Conservation (phyloP, 768 basidiomycete species). For the Gymnopilus dilepis region DNA sequence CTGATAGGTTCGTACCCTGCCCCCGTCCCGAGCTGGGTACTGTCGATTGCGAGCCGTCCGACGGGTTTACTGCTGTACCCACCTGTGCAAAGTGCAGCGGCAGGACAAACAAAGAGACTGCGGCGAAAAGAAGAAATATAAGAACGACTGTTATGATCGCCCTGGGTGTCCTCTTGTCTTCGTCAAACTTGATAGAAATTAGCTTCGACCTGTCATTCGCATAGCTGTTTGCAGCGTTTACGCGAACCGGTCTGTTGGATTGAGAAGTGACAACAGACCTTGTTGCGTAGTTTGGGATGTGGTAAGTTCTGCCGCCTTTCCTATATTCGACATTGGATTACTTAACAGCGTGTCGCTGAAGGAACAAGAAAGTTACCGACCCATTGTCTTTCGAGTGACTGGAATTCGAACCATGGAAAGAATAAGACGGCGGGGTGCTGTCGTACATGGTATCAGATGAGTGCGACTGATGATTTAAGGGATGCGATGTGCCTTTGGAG, state of each 20-base stretch:
- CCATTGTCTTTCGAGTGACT: constrained; percentile 45
- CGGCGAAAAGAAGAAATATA: constrained; percentile 34
- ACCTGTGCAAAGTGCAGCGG: constrained; percentile 10
- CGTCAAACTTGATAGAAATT: constrained; percentile 41
- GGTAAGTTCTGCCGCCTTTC: constrained; percentile 43
- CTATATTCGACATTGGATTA: constrained; percentile 20
- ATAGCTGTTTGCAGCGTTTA: constrained; percentile 32
- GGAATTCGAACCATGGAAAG: constrained; percentile 45
- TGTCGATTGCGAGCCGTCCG: constrained; percentile 6
- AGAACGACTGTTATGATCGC: constrained; percentile 29
- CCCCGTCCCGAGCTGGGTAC: background rate
- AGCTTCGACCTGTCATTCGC: constrained; percentile 43
- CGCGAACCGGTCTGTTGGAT: background rate
- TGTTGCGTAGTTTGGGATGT: constrained; percentile 46
- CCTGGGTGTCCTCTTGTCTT: constrained; percentile 35
- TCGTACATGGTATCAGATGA: constrained; percentile 28
- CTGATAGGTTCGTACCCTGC: background rate
- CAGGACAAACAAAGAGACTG: constrained; percentile 28
- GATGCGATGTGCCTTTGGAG: constrained; percentile 29
- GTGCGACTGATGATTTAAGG: constrained; percentile 23
- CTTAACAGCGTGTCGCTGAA: constrained; percentile 6
- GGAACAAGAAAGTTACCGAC: constrained; percentile 27
- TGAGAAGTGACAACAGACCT: constrained; percentile 30
- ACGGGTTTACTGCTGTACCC: background rate
- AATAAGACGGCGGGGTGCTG: constrained; percentile 35